phyloP scores from a whole-genome alignment of 1,139 yeast species.

The Kodamaea fungicola region DNA sequence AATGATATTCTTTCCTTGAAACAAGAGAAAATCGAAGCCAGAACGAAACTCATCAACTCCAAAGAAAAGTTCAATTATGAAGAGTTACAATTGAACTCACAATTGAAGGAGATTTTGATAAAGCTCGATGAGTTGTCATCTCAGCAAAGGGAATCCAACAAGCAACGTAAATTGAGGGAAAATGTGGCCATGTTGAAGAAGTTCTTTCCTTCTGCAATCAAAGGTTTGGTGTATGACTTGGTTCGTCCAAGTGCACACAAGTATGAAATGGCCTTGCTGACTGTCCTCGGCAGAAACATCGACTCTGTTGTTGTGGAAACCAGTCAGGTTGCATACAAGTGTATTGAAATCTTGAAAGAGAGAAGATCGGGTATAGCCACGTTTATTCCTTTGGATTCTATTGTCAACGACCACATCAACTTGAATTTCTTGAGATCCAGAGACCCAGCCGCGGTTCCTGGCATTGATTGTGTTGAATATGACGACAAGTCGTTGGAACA shows the following conservation, averaged over 20 bases:
- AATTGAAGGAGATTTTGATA: conserved; percentile 58
- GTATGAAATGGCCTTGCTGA: conserved; percentile 74
- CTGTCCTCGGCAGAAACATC: conserved; percentile 73
- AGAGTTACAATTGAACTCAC: conserved; percentile 58
- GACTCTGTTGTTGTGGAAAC: conserved; percentile 85
- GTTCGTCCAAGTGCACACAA: conserved; percentile 76
- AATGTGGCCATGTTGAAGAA: conserved; percentile 66
- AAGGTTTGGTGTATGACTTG: conserved; percentile 75
- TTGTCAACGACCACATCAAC: conserved; percentile 50
- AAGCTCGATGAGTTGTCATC: conserved; percentile 72
- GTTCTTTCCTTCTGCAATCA: conserved; percentile 61
- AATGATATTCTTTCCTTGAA: conserved; percentile 33
- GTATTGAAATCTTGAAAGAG: conserved; percentile 79
- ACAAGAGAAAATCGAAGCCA: conserved; percentile 40
- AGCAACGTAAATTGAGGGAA: conserved; percentile 67
- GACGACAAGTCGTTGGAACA: conserved; percentile 63
- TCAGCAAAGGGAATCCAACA: conserved; percentile 68
- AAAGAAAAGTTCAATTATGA: conserved; percentile 45
- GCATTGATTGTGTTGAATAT: conserved; percentile 69
- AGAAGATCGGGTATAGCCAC: conserved; percentile 84
- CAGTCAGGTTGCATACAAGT: conserved; percentile 70
- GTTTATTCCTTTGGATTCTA: conserved; percentile 83
- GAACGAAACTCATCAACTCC: conserved; percentile 38
- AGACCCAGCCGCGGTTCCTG: conserved; percentile 56
- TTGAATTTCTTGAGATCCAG: conserved; percentile 58